phyloP scores from a whole-genome alignment of 306 rosid genomes.

The Hippophae rhamnoides region DNA sequence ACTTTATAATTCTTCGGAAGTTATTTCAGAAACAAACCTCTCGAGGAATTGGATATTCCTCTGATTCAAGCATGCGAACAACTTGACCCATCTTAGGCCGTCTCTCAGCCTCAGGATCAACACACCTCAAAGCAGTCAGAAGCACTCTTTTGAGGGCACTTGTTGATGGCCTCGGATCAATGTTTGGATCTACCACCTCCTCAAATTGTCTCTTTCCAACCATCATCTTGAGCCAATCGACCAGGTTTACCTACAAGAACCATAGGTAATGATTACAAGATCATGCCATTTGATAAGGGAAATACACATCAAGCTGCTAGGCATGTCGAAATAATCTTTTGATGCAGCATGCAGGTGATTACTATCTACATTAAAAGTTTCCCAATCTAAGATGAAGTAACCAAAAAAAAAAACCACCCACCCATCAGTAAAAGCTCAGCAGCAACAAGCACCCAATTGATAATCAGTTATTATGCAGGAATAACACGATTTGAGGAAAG shows the following conservation, averaged over 20 bases:
- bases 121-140: conserved; percentile 90
- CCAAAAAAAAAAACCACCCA: background rate
- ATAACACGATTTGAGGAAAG: too few relatives aligned
- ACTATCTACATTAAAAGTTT: too few relatives aligned
- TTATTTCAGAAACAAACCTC: conserved; percentile 50
- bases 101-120: conserved; percentile 79
- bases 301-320: background rate
- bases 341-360: background rate
- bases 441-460: too few relatives aligned
- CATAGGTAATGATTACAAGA: conserved; percentile 1
- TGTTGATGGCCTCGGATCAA: conserved; percentile 74
- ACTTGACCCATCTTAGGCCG: conserved; percentile 94
- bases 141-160: conserved; percentile 81
- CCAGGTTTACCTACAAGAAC: conserved; percentile 72
- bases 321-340: conserved; percentile 10
- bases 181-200: conserved; percentile 87
- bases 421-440: background rate
- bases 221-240: conserved; percentile 96
- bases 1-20: background rate
- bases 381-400: background rate
- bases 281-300: background rate
- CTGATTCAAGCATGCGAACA: conserved; percentile 91
- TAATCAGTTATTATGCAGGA: too few relatives aligned
- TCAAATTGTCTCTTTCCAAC: conserved; percentile 79
- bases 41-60: conserved; percentile 80